phyloP scores from a whole-genome alignment of 345 rosid genomes.

The Carallia brachiata region DNA sequence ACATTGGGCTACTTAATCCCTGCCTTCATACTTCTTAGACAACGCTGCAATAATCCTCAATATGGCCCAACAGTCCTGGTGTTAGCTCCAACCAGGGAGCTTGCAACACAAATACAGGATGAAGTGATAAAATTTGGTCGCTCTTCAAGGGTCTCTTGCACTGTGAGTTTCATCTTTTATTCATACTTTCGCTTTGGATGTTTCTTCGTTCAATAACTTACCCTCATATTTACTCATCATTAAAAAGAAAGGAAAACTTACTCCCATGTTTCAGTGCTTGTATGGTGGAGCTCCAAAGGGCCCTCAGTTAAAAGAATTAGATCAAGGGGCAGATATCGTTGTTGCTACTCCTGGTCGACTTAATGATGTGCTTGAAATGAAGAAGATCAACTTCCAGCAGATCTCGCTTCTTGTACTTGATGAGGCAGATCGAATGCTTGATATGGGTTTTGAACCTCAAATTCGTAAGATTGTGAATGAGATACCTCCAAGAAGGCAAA shows the following conservation, averaged over 20 bases:
- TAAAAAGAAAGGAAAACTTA: conserved; percentile 2
- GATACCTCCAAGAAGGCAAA: conserved; percentile 84
- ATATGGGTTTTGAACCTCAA: conserved; percentile 99
- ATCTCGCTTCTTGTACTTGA: conserved; percentile 92
- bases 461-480: conserved; percentile 95
- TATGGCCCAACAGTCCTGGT: conserved; percentile 89
- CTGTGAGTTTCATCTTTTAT: conserved; percentile 48
- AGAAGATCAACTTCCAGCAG: conserved; percentile 72
- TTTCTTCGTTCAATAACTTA: conserved; percentile 14
- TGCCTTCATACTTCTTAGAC: conserved; percentile 78
- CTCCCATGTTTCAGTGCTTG: conserved; percentile 60
- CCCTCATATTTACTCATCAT: not conserved
- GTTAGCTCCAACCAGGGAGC: conserved; percentile 94
- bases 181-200: conserved; percentile 7
- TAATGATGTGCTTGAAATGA: conserved; percentile 91
- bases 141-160: conserved; percentile 82
- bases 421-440: conserved; percentile 98
- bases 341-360: conserved; percentile 99
- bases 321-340: conserved; percentile 92
- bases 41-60: conserved; percentile 59
- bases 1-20: conserved; percentile 96
- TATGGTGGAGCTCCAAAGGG: conserved; percentile 99
- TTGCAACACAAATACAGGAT: conserved; percentile 95
- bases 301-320: conserved; percentile 77
- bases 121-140: conserved; percentile 84